Percentiles rank a stretch among this genome's conserved stretches.
Evolutionary conservation across 2,329 filamentous ascomycete genomes (phyloP).

Genomic region (Acarospora socialis): DNA sequence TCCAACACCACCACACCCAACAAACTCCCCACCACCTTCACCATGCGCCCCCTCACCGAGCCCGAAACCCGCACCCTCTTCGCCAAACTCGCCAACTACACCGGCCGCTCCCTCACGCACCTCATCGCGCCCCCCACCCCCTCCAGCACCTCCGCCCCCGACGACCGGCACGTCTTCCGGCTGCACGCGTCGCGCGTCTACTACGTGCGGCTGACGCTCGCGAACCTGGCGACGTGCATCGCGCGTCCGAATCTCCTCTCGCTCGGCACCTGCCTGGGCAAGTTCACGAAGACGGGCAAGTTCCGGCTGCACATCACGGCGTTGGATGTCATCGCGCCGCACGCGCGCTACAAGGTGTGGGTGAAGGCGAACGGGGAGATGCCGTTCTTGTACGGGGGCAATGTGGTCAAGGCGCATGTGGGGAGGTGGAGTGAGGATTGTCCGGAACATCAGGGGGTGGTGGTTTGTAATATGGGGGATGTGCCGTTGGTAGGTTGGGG

Average conservation of each 20-base stretch:
- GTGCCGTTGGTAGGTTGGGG: constrained; percentile 46
- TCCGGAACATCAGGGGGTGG: constrained; percentile 80
- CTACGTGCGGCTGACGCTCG: constrained; percentile 78
- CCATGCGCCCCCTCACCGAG: constrained; percentile 70
- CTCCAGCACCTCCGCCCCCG: constrained; percentile 48
- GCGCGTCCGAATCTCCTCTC: constrained; percentile 63
- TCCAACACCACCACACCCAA: too few species aligned
- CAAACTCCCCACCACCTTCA: constrained; percentile 23
- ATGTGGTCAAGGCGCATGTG: constrained; percentile 70
- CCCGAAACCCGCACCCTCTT: constrained; percentile 56
- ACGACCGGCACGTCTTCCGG: constrained; percentile 74
- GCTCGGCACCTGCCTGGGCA: constrained; percentile 80
- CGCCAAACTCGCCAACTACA: constrained; percentile 87
- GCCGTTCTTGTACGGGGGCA: constrained; percentile 91
- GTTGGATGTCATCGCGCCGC: constrained; percentile 76
- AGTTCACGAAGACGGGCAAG: constrained; percentile 94
- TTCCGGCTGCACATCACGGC: constrained; percentile 88
- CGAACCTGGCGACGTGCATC: constrained; percentile 84
- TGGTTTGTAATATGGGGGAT: constrained; percentile 86
- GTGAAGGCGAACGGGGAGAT: constrained; percentile 92
- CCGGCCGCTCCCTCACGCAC: constrained; percentile 70
- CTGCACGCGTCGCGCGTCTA: constrained; percentile 73
- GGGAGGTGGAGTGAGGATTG: constrained; percentile 82
- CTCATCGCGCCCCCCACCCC: constrained; percentile 61
- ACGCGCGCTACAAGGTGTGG: constrained; percentile 95